phyloP scores from a whole-genome alignment of 2,329 filamentous ascomycete species.

The Claviceps sp. region DNA sequence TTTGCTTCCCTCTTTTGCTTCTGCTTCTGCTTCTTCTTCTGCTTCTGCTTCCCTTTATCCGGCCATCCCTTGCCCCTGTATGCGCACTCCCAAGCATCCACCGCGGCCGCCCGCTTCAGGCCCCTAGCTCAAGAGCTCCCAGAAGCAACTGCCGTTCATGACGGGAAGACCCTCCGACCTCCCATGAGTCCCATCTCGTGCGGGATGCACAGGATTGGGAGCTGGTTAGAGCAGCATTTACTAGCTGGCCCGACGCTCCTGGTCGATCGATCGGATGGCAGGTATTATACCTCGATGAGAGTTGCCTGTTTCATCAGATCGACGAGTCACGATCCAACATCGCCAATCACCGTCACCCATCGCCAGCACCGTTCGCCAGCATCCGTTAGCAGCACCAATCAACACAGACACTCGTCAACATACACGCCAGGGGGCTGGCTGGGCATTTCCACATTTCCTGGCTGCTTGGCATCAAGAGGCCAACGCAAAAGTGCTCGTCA shows the following conservation, averaged over 20 bases:
- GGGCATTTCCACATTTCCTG: background rate
- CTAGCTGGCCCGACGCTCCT: background rate
- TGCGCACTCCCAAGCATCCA: background rate
- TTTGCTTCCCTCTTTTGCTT: background rate
- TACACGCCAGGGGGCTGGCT: background rate
- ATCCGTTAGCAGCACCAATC: no score
- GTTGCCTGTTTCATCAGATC: background rate
- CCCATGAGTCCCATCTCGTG: background rate
- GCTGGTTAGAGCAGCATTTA: background rate
- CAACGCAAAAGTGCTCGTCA: background rate
- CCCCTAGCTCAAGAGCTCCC: background rate
- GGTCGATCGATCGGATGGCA: slow-evolving; percentile 5
- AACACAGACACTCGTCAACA: background rate
- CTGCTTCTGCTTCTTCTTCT: background rate
- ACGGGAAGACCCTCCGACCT: background rate
- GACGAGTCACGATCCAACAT: background rate
- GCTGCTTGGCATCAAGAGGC: background rate
- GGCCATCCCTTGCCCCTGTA: background rate
- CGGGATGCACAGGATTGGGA: background rate
- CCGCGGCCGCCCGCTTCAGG: background rate
- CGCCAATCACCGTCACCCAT: no score
- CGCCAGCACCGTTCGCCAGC: no score
- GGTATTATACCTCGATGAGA: background rate
- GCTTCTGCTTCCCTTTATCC: background rate
- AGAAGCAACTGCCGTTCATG: background rate